Base-by-base conservation (phyloP, 2,329 filamentous ascomycete genomes). In the Xenoacremonium recifei region DNA sequence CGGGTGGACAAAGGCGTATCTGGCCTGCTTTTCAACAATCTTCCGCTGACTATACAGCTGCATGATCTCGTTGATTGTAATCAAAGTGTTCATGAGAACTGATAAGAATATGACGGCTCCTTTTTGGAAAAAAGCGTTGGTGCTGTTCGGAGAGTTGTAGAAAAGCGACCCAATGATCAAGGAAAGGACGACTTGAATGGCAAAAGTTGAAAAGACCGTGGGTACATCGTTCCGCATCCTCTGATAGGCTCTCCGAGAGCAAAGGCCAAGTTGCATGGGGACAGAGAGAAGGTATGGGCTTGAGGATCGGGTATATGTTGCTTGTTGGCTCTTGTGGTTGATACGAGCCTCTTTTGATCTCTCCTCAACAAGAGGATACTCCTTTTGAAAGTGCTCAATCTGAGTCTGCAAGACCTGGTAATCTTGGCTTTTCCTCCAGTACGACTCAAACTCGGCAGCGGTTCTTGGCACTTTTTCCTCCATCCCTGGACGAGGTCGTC, bases 151-250 rank as follows among this genome's bases (percentile, higher is more conserved):
- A 1, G 70, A 62, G n/a, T 70, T 67, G 49, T 63, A 79, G 55
- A 73, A 79, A 35, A 77, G 63, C 18, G 66, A 71, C 27, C 72
- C 71, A 36, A 76, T 65, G 40, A 79, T 72, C 4, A 79, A 58
- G 13, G 69, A 67, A 58, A 75, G 64, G 50, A 73, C 50, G 43
- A 74, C 49, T 77, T 70, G 29, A 31, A n/a, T n/a, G n/a, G n/a
- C n/a, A n/a, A n/a, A n/a, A n/a, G n/a, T n/a, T n/a, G n/a, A n/a
- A n/a, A n/a, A n/a, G n/a, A n/a, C n/a, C n/a, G n/a, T n/a, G n/a
- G n/a, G n/a, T n/a, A n/a, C n/a, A n/a, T n/a, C n/a, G n/a, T n/a
- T n/a, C n/a, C n/a, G n/a, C n/a, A n/a, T n/a, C n/a, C n/a, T n/a
- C n/a, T n/a, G n/a, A n/a, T n/a, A n/a, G n/a, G n/a, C n/a, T n/a